These are phyloP conservation scores for Calophaca sinica DNA, from an alignment of 306 rosid genomes.

Conservation along the genomic window DNA sequence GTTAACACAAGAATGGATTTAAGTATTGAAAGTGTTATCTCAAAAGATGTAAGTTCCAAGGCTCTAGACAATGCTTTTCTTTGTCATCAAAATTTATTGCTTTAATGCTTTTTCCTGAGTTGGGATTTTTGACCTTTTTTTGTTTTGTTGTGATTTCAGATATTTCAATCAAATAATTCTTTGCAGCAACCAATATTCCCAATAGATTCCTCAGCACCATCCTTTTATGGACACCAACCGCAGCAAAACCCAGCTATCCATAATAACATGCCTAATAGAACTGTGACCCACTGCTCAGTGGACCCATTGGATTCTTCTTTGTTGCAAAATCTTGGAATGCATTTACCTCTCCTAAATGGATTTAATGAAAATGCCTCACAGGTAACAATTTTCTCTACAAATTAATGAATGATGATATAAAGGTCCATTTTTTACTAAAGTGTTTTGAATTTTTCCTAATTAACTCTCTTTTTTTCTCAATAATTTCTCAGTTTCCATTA, in stretches of 20 bases:
- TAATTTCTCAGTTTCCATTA: constrained; percentile 62
- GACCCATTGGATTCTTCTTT: constrained; percentile 68
- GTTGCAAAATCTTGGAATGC: constrained; percentile 69
- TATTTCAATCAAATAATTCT: constrained; percentile 68
- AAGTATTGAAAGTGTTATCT: constrained; percentile 68
- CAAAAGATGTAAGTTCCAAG: constrained; percentile 77
- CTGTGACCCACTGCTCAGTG: constrained; percentile 56
- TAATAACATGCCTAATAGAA: constrained; percentile 59
- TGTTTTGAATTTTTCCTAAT: constrained; percentile 31
- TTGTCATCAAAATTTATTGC: constrained; percentile 34
- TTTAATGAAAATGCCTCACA: constrained; percentile 57
- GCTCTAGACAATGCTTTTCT: constrained; percentile 39
- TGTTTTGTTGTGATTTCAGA: constrained; percentile 54
- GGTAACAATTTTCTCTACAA: constrained; percentile 52
- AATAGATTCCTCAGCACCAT: constrained; percentile 73
- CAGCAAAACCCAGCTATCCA: constrained; percentile 64
- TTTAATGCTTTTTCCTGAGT: constrained; percentile 25
- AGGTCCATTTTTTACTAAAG: not conserved
- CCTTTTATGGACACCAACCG: constrained; percentile 68
- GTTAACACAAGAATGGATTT: constrained; percentile 84
- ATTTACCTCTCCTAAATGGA: constrained; percentile 61
- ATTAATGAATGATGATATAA: not conserved
- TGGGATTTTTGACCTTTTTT: constrained; percentile 2
- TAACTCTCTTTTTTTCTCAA: not conserved
- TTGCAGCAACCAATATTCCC: constrained; percentile 71